phyloP scores from a whole-genome alignment of 208 protist species.

The Trypanosoma platydactyli region DNA sequence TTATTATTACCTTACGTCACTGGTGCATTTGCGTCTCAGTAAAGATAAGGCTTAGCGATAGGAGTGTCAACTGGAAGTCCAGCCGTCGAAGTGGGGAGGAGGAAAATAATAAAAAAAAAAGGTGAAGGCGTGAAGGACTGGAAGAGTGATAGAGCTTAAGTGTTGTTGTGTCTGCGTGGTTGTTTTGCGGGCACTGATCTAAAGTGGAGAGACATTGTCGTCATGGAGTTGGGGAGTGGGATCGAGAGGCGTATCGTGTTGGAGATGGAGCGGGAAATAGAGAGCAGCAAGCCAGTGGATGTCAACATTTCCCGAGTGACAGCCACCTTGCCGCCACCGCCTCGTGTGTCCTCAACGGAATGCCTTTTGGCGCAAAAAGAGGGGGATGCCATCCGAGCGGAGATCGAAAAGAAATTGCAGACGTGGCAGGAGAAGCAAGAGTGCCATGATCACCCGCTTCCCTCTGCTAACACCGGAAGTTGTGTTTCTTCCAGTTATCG shows the following conservation, averaged over 20 bases:
- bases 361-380: constrained; percentile 32
- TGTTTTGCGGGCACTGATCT: no score
- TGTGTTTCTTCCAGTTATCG: not conserved
- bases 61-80: no score
- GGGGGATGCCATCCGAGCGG: constrained; percentile 42
- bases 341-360: constrained; percentile 48
- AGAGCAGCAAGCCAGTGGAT: constrained; percentile 23
- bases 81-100: no score
- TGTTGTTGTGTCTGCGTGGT: no score
- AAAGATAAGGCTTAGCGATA: no score
- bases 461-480: not conserved
- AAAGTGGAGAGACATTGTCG: not conserved
- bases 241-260: constrained; percentile 76
- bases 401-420: constrained; percentile 51
- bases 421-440: constrained; percentile 39
- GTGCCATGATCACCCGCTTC: not conserved
- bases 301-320: constrained; percentile 10
- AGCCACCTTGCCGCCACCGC: constrained; percentile 26
- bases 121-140: no score
- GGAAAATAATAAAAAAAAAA: no score
- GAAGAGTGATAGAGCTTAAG: no score
- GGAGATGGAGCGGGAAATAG: constrained; percentile 80
- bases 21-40: no score
- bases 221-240: constrained; percentile 53
- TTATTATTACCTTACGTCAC: no score